These are phyloP conservation scores for Aspergillus floridensis DNA, from an alignment of 2,329 filamentous ascomycete species.

Conservation along the genomic window DNA sequence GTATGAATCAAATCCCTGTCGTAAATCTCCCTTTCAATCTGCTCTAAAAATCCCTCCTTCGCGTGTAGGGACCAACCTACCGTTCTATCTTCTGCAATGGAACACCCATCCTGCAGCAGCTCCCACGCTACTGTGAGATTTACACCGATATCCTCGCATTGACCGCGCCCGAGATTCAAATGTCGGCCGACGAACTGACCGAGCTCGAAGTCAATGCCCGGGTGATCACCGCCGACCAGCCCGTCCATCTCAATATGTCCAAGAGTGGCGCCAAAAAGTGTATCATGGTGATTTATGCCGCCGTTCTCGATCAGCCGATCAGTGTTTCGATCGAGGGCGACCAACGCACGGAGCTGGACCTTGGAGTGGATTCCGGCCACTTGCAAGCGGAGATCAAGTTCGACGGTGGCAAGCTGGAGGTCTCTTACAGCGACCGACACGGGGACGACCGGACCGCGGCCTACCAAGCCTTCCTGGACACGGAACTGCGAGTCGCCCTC, in stretches of 20 bases:
- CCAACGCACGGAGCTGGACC: neutral
- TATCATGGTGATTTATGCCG: constrained; percentile 1
- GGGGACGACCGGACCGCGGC: neutral
- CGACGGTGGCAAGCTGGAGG: neutral
- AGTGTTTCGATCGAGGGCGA: neutral
- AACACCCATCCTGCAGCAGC: too few species aligned
- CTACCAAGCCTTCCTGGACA: constrained; percentile 1
- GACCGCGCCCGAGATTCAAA: neutral
- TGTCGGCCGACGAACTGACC: neutral
- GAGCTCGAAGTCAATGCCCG: neutral
- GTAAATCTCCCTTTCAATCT: too few species aligned
- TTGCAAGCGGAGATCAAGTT: neutral
- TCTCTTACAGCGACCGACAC: neutral
- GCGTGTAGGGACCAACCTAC: too few species aligned
- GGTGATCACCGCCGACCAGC: constrained; percentile 1
- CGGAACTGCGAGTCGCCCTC: constrained; percentile 5
- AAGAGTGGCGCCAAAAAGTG: neutral
- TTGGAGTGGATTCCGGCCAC: neutral
- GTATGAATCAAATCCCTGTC: too few species aligned
- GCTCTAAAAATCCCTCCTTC: too few species aligned
- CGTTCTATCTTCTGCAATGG: too few species aligned
- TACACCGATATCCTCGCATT: constrained; percentile 3
- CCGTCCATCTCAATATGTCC: neutral
- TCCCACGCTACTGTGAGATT: neutral
- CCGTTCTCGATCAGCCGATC: neutral